Conservation (phyloP, 345 rosid genomes). For the Aquilaria malaccensis region DNA sequence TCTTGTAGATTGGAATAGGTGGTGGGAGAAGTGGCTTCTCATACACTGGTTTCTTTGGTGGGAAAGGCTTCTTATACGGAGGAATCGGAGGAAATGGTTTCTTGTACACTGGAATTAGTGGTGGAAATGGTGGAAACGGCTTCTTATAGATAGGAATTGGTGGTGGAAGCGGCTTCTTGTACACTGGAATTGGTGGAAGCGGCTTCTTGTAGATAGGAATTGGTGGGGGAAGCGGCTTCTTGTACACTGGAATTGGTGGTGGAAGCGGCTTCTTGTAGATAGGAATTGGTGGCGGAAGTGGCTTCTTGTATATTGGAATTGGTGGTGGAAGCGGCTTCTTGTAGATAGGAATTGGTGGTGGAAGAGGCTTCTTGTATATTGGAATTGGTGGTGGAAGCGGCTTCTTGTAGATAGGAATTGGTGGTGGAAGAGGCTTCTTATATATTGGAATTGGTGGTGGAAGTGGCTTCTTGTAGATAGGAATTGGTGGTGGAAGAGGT, state of each 20-base stretch:
- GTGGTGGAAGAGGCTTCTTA: slow-evolving; percentile 7
- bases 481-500: slow-evolving; percentile 18
- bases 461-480: slow-evolving; percentile 10
- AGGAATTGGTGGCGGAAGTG: slow-evolving; percentile 15
- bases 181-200: not conserved
- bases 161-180: slow-evolving; percentile 7
- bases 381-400: not conserved
- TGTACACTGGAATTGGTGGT: not conserved
- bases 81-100: slow-evolving; percentile 14
- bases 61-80: slow-evolving; percentile 8
- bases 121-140: slow-evolving; percentile 3
- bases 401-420: not conserved
- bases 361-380: not conserved
- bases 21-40: slow-evolving; percentile 19
- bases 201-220: no score
- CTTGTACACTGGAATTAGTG: not conserved
- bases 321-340: slow-evolving; percentile 20
- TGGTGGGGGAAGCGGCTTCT: no score
- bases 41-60: slow-evolving; percentile 10
- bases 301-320: not conserved
- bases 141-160: not conserved
- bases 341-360: slow-evolving; percentile 7
- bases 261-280: slow-evolving; percentile 17
- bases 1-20: not conserved
- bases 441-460: not conserved